Conservation (phyloP, 1,284 basidiomycete species). For the Lentinula novae-zelandiae region DNA sequence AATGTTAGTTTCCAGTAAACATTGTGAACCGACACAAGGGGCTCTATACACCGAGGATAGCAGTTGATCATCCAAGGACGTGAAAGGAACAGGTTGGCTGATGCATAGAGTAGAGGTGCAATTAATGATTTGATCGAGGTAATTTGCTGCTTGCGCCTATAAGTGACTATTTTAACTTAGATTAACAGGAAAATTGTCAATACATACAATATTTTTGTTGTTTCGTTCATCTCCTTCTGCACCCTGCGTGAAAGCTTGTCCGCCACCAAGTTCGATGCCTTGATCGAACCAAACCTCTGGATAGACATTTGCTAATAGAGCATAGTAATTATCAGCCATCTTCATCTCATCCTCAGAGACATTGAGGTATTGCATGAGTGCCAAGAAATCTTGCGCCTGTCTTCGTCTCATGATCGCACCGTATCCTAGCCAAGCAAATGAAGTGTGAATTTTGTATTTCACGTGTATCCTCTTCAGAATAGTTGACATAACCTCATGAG, state of each 20-base stretch:
- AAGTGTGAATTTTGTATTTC: conserved; percentile 40
- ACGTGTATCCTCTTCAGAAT: conserved; percentile 34
- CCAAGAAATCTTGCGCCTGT: conserved; percentile 44
- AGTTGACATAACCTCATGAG: conserved; percentile 57
- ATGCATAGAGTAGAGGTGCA: neutral
- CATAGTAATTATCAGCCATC: conserved; percentile 73
- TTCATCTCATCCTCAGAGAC: conserved; percentile 46
- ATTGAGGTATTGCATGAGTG: conserved; percentile 40
- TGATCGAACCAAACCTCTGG: conserved; percentile 61
- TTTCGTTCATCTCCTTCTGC: conserved; percentile 56
- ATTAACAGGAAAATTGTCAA: neutral
- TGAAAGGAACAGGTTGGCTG: conserved; percentile 13
- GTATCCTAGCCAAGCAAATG: conserved; percentile 67
- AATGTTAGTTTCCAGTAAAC: conserved; percentile 55
- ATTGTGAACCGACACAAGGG: conserved; percentile 42
- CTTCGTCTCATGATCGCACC: conserved; percentile 50
- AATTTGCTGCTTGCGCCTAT: conserved; percentile 36
- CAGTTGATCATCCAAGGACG: neutral
- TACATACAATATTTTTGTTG: conserved; percentile 52
- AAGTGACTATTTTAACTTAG: neutral
- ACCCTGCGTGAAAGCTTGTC: conserved; percentile 60
- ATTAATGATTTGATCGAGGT: conserved; percentile 7
- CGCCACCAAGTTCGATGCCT: conserved; percentile 55
- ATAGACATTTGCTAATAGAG: conserved; percentile 49
- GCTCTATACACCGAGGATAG: conserved; percentile 27